phyloP scores from a whole-genome alignment of 2,329 filamentous ascomycete species.

The Arthrobotrys pseudoclavata region DNA sequence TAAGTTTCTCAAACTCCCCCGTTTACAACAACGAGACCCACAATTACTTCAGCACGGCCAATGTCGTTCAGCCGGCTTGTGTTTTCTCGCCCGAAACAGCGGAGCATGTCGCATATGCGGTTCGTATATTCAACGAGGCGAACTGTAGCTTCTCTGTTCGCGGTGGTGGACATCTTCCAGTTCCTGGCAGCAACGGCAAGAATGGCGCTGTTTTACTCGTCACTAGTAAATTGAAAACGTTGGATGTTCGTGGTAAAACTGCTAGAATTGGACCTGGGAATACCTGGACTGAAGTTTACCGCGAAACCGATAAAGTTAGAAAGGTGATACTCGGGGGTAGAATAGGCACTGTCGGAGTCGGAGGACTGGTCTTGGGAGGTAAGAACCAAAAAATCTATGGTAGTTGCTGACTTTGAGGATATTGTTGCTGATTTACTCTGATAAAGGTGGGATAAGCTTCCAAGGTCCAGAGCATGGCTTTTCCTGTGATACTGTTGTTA shows the following conservation, averaged over 20 bases:
- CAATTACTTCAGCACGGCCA: slow-evolving; percentile 23
- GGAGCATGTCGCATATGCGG: slow-evolving; percentile 30
- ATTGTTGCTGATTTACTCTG: not conserved
- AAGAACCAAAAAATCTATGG: not conserved
- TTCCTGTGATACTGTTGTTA: slow-evolving; percentile 69
- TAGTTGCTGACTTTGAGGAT: not conserved
- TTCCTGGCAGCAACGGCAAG: slow-evolving; percentile 71
- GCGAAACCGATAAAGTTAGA: slow-evolving; percentile 66
- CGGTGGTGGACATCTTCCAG: slow-evolving; percentile 73
- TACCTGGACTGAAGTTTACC: slow-evolving; percentile 69
- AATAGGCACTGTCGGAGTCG: slow-evolving; percentile 67
- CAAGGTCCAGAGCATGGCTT: slow-evolving; percentile 69
- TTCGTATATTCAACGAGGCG: slow-evolving; percentile 19
- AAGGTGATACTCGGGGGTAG: slow-evolving; percentile 68
- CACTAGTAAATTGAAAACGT: slow-evolving; percentile 66
- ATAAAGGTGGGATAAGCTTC: slow-evolving; percentile 69
- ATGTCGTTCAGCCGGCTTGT: slow-evolving; percentile 32
- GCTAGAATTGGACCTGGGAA: slow-evolving; percentile 68
- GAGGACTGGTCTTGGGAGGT: slow-evolving; percentile 68
- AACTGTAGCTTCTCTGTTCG: slow-evolving; percentile 70
- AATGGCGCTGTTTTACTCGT: slow-evolving; percentile 70
- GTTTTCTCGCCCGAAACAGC: slow-evolving; percentile 29
- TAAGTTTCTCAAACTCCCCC: slow-evolving; percentile 13
- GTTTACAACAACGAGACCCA: slow-evolving; percentile 24
- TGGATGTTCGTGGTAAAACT: slow-evolving; percentile 65